Conservation (phyloP, 352 stramenopile species). For the Pythium oligandrum region DNA sequence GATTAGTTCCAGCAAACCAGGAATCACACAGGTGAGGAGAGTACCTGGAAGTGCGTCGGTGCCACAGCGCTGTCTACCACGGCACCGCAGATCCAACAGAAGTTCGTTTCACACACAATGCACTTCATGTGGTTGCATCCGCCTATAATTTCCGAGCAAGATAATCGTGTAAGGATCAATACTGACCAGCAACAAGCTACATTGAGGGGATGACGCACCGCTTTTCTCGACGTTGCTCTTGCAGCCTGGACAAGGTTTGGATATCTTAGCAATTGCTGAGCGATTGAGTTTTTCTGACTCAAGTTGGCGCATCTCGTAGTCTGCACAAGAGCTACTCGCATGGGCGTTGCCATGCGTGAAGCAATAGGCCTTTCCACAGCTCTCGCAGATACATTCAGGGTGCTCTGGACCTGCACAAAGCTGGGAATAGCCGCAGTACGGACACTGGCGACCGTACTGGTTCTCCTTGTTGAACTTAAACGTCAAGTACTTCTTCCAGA, state of each 20-base stretch:
- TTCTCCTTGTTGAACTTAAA: constrained; percentile 89
- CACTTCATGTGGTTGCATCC: constrained; percentile 93
- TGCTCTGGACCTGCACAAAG: constrained; percentile 42
- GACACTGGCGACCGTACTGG: constrained; percentile 55
- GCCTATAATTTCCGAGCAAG: constrained; percentile 17
- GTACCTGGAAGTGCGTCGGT: constrained; percentile 73
- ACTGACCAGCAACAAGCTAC: neutral
- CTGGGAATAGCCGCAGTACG: constrained; percentile 56
- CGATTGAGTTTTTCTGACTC: constrained; percentile 85
- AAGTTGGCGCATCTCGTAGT: constrained; percentile 78
- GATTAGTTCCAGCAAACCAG: neutral
- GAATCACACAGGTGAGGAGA: neutral
- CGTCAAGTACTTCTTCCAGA: constrained; percentile 78
- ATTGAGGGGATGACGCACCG: constrained; percentile 11
- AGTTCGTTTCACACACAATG: constrained; percentile 80
- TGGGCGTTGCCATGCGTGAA: constrained; percentile 89
- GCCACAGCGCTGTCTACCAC: constrained; percentile 85
- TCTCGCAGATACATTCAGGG: constrained; percentile 38
- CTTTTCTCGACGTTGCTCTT: constrained; percentile 88
- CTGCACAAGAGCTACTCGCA: constrained; percentile 52
- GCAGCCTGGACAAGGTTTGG: constrained; percentile 86
- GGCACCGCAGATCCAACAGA: constrained; percentile 87
- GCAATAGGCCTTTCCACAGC: constrained; percentile 67
- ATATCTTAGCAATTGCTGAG: constrained; percentile 72
- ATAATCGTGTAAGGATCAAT: neutral